Percentiles rank a stretch among this genome's conserved stretches.
These are phyloP conservation scores for Aquilaria agallochum DNA, from an alignment of 441 rosid genomes.

Conservation along the genomic window DNA sequence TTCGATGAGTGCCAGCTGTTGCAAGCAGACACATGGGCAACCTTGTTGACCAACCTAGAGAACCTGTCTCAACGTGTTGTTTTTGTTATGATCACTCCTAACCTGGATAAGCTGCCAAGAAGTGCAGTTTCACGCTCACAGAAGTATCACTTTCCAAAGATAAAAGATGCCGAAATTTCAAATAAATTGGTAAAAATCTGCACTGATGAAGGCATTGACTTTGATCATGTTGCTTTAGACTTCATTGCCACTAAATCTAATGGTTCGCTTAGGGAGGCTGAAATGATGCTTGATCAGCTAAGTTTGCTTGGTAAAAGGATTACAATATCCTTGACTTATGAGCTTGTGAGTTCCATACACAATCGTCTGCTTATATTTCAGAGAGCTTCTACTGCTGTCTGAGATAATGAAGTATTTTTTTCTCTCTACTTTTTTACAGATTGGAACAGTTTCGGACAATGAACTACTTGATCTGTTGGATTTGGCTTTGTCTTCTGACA, in stretches of 20 bases:
- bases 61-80: conserved; percentile 57
- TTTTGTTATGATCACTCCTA: conserved; percentile 71
- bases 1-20: conserved; percentile 84
- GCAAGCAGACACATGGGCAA: conserved; percentile 69
- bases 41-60: conserved; percentile 56
- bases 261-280: conserved; percentile 93
- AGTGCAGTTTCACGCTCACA: conserved; percentile 71
- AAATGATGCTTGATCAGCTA: conserved; percentile 89
- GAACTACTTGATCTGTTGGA: conserved; percentile 89
- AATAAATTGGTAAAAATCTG: conserved; percentile 62
- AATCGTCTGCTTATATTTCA: conserved; percentile 4
- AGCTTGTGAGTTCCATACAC: conserved; percentile 58
- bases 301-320: conserved; percentile 82
- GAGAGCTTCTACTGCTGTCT: conserved; percentile 1
- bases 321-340: conserved; percentile 64
- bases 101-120: conserved; percentile 71
- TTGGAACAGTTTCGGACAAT: conserved; percentile 91
- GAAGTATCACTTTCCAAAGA: conserved; percentile 69
- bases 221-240: conserved; percentile 68
- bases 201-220: conserved; percentile 63
- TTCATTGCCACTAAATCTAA: conserved; percentile 82
- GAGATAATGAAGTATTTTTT: conserved; percentile 2
- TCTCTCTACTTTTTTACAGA: conserved; percentile 39
- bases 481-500: conserved; percentile 85
- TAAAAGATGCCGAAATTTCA: conserved; percentile 57